Evolutionary conservation across 768 basidiomycete species (phyloP), one percentile per base, ranked within the genome.

Genomic region (Boletus fagicola): DNA sequence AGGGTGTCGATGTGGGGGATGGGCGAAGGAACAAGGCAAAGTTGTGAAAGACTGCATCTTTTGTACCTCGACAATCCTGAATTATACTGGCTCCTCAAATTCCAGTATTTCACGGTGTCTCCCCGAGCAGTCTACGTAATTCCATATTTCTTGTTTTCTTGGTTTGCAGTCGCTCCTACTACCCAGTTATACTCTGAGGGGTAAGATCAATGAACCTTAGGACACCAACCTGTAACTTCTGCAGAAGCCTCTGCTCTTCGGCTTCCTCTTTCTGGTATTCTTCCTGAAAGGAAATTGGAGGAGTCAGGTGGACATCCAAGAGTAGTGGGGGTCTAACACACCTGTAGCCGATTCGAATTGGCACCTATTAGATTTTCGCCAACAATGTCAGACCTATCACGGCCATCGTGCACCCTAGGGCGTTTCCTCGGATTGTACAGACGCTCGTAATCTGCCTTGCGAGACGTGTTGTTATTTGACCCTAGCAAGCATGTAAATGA

Each of bases 221-320:
- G n/a, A 42, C 16, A 30, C 56, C 33, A 10, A 64, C 59, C 49
- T 56, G 58, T 43, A 65, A 42, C 11, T 49, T 55, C 31, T 18
- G 58, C n/a, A 62, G 5, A 10, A 65, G 52, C 31, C 60, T 58
- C 16, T 1, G 50, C n/a, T 56, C 64, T 51, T 65, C 64, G 3
- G 33, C 64, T 7, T 51, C 61, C 24, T 54, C 64, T 30, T 49
- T 50, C 35, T 39, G 12, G 18, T 49, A 65, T 44, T 59, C 61
- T 22, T 52, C 33, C 61, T 59, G 30, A 49, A 43, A 16, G 16
- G 33, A 31, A 5, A 33, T 60, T 1, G 4, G 49, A 24, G n/a
- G 15, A 9, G 15, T 49, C 20, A 33, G 31, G 13, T 22, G n/a
- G 31, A 15, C 12, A 30, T 36, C 10, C 5, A n/a, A 31, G 28